Base-by-base conservation (phyloP, 2,329 filamentous ascomycete species). In the Penicillium sp. region DNA sequence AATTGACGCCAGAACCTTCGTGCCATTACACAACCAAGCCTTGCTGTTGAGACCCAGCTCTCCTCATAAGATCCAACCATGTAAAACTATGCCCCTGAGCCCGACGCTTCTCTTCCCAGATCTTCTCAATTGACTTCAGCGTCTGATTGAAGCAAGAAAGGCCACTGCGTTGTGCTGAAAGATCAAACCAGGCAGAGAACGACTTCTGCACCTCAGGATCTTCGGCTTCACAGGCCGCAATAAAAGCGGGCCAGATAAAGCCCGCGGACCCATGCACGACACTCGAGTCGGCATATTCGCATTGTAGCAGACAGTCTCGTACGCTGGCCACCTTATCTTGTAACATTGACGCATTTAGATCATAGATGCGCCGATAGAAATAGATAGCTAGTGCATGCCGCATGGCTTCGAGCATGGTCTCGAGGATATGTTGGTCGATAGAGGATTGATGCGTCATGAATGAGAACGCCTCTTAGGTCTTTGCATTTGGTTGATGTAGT, bases 311-410 rank as follows among this genome's bases (percentile, higher is more conserved):
- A 23, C 67, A 70, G 22, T 78, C 75, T 0, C 74, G 58, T 0
- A 77, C 69, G 14, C 69, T 69, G 1, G 60, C 57, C 0, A 79
- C 77, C 3, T 67, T 58, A 4, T 71, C 64, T 46, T 79, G 77
- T 0, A 79, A 52, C 3, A 78, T 69, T 45, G 73, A 73, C 9
- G 75, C 68, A 29, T 75, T 74, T 4, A 77, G 55, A 37, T 77
- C 68, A 59, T 76, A 73, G 7, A 80, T 73, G 4, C 76, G 66
- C 1, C 77, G 69, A 56, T 80, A 78, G 46, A 80, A 80, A 59
- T 77, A 79, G 3, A 80, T 78, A 4, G 74, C 64, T 11, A 79
- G 57, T 0, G 77, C 76, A 31, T 77, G 70, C 8, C 77, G 74
- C 53, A 80, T 74, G 7, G 76, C 76, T 0, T 69, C 58, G 0